Conservation (phyloP, 192 early-diverging fungal genomes). For the Oehlia diaphana region DNA sequence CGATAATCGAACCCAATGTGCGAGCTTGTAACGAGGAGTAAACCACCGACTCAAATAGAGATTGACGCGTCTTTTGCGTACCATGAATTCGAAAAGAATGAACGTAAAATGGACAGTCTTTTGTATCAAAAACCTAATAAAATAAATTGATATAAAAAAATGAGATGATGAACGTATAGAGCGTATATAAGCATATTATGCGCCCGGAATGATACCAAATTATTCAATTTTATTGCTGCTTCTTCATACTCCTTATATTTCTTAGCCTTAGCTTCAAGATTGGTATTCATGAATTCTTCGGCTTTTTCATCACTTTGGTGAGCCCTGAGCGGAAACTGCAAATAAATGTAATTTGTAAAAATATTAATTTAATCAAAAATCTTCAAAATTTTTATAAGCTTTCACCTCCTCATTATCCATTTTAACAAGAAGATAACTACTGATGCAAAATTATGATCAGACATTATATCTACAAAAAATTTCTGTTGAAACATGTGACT, state of each 20-base stretch:
- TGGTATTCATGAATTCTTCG: background rate
- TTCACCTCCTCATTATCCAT: too few relatives aligned
- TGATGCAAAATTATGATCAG: too few relatives aligned
- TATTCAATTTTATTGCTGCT: background rate
- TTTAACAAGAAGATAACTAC: too few relatives aligned
- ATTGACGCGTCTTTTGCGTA: slow-evolving; percentile 44
- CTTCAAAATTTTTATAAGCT: too few relatives aligned
- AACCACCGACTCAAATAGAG: slow-evolving; percentile 46
- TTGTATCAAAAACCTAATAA: slow-evolving; percentile 3
- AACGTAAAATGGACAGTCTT: slow-evolving; percentile 20
- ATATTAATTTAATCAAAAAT: background rate
- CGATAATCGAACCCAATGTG: slow-evolving; percentile 67
- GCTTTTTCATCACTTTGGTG: background rate
- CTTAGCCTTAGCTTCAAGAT: background rate
- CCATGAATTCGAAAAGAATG: slow-evolving; percentile 34
- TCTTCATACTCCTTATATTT: background rate
- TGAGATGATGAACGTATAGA: background rate
- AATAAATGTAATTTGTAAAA: background rate
- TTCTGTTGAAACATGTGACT: too few relatives aligned
- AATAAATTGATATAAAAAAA: background rate
- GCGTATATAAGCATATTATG: background rate
- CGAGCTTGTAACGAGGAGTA: slow-evolving; percentile 39
- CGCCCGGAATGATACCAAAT: background rate
- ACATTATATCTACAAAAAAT: too few relatives aligned
- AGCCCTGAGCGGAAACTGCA: background rate